Evolutionary conservation across 2,329 filamentous ascomycete species (phyloP).

Genomic region (Lachnellula hyalina): DNA sequence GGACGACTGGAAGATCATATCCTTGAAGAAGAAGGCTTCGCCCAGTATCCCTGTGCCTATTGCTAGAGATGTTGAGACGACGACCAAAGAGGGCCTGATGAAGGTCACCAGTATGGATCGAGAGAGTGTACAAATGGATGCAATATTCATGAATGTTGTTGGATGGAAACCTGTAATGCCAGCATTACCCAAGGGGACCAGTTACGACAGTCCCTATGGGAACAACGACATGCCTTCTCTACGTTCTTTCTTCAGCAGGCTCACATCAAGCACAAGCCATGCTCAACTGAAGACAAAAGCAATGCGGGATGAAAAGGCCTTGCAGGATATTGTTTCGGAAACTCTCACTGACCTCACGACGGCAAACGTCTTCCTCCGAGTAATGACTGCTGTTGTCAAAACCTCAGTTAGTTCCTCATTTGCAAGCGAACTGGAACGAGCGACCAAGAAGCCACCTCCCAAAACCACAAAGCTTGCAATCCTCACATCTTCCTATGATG

Average conservation of each 20-base stretch:
- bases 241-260: conserved; percentile 72
- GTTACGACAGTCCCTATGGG: conserved; percentile 36
- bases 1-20: conserved; percentile 77
- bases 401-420: conserved; percentile 71
- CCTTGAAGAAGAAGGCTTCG: conserved; percentile 78
- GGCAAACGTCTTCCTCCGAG: conserved; percentile 80
- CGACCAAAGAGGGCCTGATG: conserved; percentile 85
- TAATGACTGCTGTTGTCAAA: conserved; percentile 76
- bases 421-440: conserved; percentile 81
- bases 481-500: conserved; percentile 86
- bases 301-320: conserved; percentile 56
- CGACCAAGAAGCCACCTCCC: conserved; percentile 94
- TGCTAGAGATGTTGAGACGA: conserved; percentile 73
- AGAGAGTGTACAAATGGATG: conserved; percentile 88
- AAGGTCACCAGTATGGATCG: conserved; percentile 74
- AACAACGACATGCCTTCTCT: conserved; percentile 56
- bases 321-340: conserved; percentile 59
- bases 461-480: conserved; percentile 82
- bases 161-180: conserved; percentile 65
- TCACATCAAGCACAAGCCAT: conserved; percentile 56
- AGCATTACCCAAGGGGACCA: conserved; percentile 24
- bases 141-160: conserved; percentile 79
- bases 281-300: conserved; percentile 47
- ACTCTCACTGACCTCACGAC: conserved; percentile 66
- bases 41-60: conserved; percentile 68